Conservation (phyloP, 495 filamentous ascomycete genomes). For the Hypoxylon lenormandii region DNA sequence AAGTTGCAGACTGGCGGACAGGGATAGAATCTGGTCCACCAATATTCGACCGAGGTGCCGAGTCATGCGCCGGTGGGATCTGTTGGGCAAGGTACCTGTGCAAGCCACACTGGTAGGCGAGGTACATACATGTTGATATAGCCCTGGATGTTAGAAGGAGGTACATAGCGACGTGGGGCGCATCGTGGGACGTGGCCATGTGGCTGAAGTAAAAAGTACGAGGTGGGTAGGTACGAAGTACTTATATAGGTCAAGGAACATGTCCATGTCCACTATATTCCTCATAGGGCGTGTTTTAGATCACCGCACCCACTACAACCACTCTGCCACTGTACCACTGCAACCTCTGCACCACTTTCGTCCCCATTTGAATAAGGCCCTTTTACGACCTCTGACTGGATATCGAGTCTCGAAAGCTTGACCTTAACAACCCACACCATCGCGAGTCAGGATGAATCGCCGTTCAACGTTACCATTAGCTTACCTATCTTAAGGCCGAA, state of each 20-base stretch:
- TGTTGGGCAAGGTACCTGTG: background rate
- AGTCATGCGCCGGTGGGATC: conserved; percentile 15
- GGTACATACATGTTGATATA: too few relatives aligned
- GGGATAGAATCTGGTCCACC: conserved; percentile 5
- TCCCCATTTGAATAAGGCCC: background rate
- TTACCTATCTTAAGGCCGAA: conserved; percentile 27
- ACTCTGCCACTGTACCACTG: too few relatives aligned
- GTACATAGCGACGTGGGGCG: background rate
- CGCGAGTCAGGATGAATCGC: conserved; percentile 24
- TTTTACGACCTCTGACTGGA: conserved; percentile 1
- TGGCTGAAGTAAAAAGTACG: conserved; percentile 14
- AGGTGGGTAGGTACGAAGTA: background rate
- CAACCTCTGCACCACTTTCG: background rate
- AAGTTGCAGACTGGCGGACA: too few relatives aligned
- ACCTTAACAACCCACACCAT: conserved; percentile 29
- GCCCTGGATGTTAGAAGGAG: too few relatives aligned
- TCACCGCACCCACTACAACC: too few relatives aligned
- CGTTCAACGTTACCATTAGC: conserved; percentile 43
- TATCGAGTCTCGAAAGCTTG: conserved; percentile 1
- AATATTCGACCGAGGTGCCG: conserved; percentile 16
- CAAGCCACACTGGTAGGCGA: too few relatives aligned
- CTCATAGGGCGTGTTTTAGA: background rate
- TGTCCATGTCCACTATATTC: too few relatives aligned
- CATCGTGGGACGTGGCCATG: conserved; percentile 30
- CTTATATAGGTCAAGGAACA: too few relatives aligned